Evolutionary conservation across 2,329 filamentous ascomycete species (phyloP), one percentile per base, ranked within the genome.

Genomic region (Colletotrichum sojae): DNA sequence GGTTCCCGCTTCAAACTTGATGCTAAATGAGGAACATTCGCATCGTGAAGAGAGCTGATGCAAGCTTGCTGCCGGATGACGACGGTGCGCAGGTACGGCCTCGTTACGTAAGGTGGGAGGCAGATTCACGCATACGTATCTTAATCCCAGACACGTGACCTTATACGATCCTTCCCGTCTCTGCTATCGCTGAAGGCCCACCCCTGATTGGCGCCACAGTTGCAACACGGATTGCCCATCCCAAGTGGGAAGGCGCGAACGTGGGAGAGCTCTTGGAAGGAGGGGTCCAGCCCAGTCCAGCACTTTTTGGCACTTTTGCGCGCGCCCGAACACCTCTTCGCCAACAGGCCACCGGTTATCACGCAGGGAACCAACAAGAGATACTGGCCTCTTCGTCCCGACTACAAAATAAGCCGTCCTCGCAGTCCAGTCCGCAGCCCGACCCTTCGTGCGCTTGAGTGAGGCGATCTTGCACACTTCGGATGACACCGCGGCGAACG

Each of bases 201-300:
- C 52, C 46, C 9, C 43, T 70, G 57, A 63, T 67, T 68, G 63
- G 67, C 63, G 63, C 45, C 57, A 59, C 57, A 61, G 46, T 68
- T 70, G 57, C 64, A 49, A 68, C 43, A 55, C 53, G 48, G 13
- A 68, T 48, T 40, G 45, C 22, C 53, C 67, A 58, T 48, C 67
- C 67, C 64, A 70, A 68, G 57, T 69, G 45, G 67, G 67, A 70
- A 70, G 67, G 67, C 67, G 67, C 67, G n/a, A 53, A 62, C 52
- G 36, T 68, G 18, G 48, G 51, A 52, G 31, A 63, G n/a, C 49
- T 22, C 67, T 63, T 68, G 63, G 67, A 48, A 43, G 56, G 62
- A 49, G 66, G 62, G 36, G 27, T 59, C 62, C 12, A 39, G 54
- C 40, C 60, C 48, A 54, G 53, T 39, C 18, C 25, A 61, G 31